Evolutionary conservation across 768 basidiomycete genomes (phyloP).

Genomic region (Kwoniella shandongensis): DNA sequence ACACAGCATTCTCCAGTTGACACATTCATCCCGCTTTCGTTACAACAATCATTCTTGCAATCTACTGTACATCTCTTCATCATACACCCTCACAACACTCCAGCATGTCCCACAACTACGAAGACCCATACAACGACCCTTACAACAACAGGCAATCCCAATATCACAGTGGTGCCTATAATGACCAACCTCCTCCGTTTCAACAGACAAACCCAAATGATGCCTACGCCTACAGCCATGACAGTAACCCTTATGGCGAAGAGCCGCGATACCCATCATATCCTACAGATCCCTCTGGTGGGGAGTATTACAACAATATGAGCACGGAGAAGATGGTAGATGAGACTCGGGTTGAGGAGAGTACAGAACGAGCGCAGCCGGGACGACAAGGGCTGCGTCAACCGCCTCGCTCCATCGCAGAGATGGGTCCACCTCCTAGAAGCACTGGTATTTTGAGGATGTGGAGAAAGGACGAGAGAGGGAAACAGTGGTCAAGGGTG

Average conservation of each 20-base stretch:
- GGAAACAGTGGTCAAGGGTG: slow-evolving; percentile 51
- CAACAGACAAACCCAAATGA: neutral
- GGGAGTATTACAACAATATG: slow-evolving; percentile 8
- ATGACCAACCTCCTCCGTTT: slow-evolving; percentile 18
- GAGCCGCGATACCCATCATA: slow-evolving; percentile 28
- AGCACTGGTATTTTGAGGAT: slow-evolving; percentile 52
- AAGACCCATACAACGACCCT: slow-evolving; percentile 11
- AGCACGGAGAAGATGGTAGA: slow-evolving; percentile 39
- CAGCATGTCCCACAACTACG: slow-evolving; percentile 15
- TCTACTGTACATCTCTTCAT: too few species aligned
- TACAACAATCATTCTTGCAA: too few species aligned
- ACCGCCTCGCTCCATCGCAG: slow-evolving; percentile 35
- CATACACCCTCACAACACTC: too few species aligned
- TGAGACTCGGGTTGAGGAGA: slow-evolving; percentile 12
- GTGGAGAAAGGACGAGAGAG: slow-evolving; percentile 53
- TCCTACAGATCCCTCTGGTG: slow-evolving; percentile 19
- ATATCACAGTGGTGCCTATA: slow-evolving; percentile 1
- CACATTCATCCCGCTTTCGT: too few species aligned
- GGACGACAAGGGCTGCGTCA: slow-evolving; percentile 34
- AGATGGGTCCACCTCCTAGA: slow-evolving; percentile 40
- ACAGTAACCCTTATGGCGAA: slow-evolving; percentile 18
- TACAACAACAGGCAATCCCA: slow-evolving; percentile 10
- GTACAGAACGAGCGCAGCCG: slow-evolving; percentile 32
- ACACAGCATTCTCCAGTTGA: too few species aligned
- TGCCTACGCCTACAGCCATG: slow-evolving; percentile 19